Conservation (phyloP, 2,329 filamentous ascomycete genomes). For the Aureobasidium sp. region DNA sequence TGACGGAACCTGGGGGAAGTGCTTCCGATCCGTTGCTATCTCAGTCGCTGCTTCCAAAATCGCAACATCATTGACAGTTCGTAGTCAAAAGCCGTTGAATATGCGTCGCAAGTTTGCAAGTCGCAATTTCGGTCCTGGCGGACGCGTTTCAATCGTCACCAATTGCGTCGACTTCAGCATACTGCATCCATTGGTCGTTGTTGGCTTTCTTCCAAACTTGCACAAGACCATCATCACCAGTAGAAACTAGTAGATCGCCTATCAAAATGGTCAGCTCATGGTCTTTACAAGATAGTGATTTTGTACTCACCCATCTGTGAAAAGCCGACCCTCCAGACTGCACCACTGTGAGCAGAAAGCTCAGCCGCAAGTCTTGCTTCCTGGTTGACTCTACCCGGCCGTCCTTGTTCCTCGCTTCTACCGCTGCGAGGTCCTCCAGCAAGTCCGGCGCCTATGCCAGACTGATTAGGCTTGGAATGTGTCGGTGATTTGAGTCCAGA, state of each 20-base stretch:
- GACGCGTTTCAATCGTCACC: conserved; percentile 14
- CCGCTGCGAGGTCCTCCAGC: conserved; percentile 43
- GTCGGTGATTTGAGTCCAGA: conserved; percentile 11
- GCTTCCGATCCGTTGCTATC: conserved; percentile 4
- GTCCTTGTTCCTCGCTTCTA: conserved; percentile 47
- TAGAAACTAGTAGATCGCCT: conserved; percentile 67
- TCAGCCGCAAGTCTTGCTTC: conserved; percentile 56
- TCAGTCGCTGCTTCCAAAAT: not conserved
- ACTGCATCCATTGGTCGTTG: conserved; percentile 43
- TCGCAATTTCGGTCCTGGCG: not conserved
- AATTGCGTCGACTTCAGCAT: conserved; percentile 40
- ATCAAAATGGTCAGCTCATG: conserved; percentile 37
- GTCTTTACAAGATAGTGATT: not conserved
- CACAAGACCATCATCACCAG: conserved; percentile 64
- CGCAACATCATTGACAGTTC: not conserved
- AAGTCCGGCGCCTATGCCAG: conserved; percentile 49
- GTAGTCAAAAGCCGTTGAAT: not conserved
- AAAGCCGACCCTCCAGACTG: conserved; percentile 70
- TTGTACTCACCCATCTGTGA: conserved; percentile 38
- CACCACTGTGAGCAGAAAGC: conserved; percentile 60
- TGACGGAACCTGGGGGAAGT: not conserved
- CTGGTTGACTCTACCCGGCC: conserved; percentile 60
- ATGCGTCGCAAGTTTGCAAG: not conserved
- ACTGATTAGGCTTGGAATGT: conserved; percentile 31
- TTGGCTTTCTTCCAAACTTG: conserved; percentile 45